Conservation (phyloP, 192 early-diverging fungal genomes). For the Gryganskiella cystojenkinii region DNA sequence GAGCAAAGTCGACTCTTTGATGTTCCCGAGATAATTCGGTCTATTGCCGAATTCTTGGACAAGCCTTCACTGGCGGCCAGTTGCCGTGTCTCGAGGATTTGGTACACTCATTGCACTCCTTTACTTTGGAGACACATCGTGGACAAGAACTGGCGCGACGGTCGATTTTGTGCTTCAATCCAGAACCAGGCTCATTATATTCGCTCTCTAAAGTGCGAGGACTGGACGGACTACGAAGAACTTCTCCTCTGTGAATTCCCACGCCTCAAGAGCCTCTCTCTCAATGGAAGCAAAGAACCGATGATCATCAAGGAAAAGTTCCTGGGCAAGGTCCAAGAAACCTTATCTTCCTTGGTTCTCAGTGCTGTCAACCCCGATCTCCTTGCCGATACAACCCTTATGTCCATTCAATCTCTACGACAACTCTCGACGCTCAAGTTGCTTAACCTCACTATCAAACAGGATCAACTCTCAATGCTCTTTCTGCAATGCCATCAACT, state of each 20-base stretch:
- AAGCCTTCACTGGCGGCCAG: conserved; percentile 37
- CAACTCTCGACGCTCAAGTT: conserved; percentile 35
- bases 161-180: conserved; percentile 19
- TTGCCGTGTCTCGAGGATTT: conserved; percentile 34
- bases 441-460: background rate
- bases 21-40: conserved; percentile 43
- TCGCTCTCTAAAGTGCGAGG: conserved; percentile 31
- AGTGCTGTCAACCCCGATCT: conserved; percentile 10
- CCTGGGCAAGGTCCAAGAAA: conserved; percentile 2
- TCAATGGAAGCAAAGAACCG: conserved; percentile 20
- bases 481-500: conserved; percentile 14
- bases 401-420: conserved; percentile 8
- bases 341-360: conserved; percentile 20
- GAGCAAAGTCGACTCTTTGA: conserved; percentile 42
- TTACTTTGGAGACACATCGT: conserved; percentile 40
- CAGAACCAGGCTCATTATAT: conserved; percentile 19
- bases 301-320: conserved; percentile 24
- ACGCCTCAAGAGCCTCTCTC: conserved; percentile 20
- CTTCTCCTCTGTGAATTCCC: conserved; percentile 32
- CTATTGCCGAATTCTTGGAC: conserved; percentile 39
- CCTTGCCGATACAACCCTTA: background rate
- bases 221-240: conserved; percentile 41
- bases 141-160: conserved; percentile 37
- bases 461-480: conserved; percentile 5
- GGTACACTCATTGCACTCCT: conserved; percentile 30